Conservation (phyloP, 73 alveolate genomes). For the Blepharisma japonicum region DNA sequence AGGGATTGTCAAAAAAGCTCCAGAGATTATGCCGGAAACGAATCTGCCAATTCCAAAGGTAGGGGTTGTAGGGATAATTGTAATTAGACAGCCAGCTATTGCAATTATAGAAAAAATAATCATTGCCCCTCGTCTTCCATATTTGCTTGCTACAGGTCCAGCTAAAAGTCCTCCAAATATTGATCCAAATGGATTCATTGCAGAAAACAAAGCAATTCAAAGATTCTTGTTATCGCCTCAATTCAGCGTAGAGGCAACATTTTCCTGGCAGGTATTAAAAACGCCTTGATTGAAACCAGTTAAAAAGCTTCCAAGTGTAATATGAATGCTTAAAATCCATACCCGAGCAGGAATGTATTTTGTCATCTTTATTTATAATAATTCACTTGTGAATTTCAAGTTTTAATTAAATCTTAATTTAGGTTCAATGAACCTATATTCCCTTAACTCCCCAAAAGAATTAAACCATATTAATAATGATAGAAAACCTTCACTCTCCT, state of each 20-base stretch:
- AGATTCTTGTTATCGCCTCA: neutral
- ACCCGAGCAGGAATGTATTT: neutral
- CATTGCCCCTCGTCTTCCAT: neutral
- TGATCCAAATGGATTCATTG: neutral
- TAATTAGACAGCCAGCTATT: neutral
- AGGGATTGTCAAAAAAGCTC: slow-evolving; percentile 6
- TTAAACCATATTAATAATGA: no score
- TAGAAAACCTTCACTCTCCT: no score
- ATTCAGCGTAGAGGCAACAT: neutral
- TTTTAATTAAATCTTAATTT: no score
- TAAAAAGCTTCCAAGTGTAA: neutral
- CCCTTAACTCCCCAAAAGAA: no score
- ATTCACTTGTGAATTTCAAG: no score
- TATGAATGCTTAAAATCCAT: slow-evolving; percentile 3
- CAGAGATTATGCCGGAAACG: neutral
- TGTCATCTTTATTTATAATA: no score
- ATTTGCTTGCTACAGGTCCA: neutral
- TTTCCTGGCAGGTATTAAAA: neutral
- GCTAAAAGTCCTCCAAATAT: neutral
- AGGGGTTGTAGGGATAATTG: neutral
- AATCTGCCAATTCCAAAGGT: slow-evolving; percentile 13
- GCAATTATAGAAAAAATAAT: neutral
- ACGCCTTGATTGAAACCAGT: neutral
- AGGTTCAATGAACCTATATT: no score
- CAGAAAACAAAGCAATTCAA: neutral